Evolutionary conservation across 495 filamentous ascomycete genomes (phyloP), one percentile per base, ranked within the genome.

Genomic region (Poronia punctata): DNA sequence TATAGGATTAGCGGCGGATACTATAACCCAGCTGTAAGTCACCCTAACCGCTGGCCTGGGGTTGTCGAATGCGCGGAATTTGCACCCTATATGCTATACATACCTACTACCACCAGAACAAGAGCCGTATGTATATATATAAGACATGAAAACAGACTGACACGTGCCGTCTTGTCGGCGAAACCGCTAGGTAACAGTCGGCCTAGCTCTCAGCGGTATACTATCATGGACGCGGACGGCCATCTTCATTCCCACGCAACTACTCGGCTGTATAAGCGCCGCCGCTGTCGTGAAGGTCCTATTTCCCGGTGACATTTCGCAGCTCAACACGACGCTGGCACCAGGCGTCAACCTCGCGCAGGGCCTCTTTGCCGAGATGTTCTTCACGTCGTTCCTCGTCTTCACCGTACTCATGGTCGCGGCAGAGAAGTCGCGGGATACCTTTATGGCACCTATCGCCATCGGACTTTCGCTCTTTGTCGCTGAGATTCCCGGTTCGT

Each of bases 331-430:
- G 1, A 61, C 68, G 2, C 63, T 86, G 8, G 69, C 70, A 2
- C 66, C 65, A 0, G 74, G 70, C 1, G 61, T 79, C 0, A 76
- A 74, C 5, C 68, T 78, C 24, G 65, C 69, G 1, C 80, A 83
- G 48, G 84, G 84, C 4, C 60, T 88, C 10, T 68, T 70, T 32
- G 82, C 86, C 40, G 84, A 89, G 61, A 76, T 80, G 67, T 78
- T 89, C 46, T 71, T 87, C 30, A 88, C 84, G 1, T 73, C 79
- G 2, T 74, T 82, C 50, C 61, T 89, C 24, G 73, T 85, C 22
- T 75, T 89, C 38, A 71, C 80, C 2, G 76, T 88, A 12, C 79
- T 87, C 59, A 86, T 88, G 55, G 63, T 88, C 38, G 84, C 84
- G 0, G 74, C 74, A 8, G 83, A 87, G 51, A 87, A 86, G 62